phyloP scores from a whole-genome alignment of 805 yeast genomes.

The Kluyveromyces starmeri region DNA sequence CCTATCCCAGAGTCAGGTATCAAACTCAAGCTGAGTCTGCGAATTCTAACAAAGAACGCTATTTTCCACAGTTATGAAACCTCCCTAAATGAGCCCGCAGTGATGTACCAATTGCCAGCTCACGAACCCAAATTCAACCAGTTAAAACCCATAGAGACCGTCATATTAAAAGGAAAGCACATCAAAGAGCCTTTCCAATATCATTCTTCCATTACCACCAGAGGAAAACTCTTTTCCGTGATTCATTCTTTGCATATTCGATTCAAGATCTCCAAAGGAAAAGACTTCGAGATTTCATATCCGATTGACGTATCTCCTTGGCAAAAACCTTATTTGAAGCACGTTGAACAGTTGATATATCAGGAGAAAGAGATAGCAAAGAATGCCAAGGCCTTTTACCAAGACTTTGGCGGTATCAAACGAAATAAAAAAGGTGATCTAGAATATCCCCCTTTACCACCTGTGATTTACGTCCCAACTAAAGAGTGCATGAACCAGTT shows the following conservation, averaged over 20 bases:
- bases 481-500: constrained; percentile 15
- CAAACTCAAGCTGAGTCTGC: constrained; percentile 16
- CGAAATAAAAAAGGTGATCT: constrained; percentile 25
- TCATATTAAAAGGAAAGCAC: constrained; percentile 25
- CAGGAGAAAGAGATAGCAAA: constrained; percentile 43
- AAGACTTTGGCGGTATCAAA: constrained; percentile 29
- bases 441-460: constrained; percentile 32
- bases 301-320: constrained; percentile 51
- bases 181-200: constrained; percentile 29
- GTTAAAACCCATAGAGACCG: constrained; percentile 11
- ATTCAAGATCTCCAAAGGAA: constrained; percentile 40
- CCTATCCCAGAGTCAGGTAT: constrained; percentile 24
- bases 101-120: constrained; percentile 14
- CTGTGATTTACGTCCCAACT: constrained; percentile 21
- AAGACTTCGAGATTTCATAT: constrained; percentile 40
- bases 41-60: constrained; percentile 23
- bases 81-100: constrained; percentile 26
- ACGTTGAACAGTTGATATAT: constrained; percentile 44
- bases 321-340: constrained; percentile 38
- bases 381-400: constrained; percentile 27
- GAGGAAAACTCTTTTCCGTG: constrained; percentile 43
- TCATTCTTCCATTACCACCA: constrained; percentile 42
- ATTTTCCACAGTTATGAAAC: constrained; percentile 25
- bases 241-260: constrained; percentile 44
- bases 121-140: constrained; percentile 9